Evolutionary conservation across 2,329 filamentous ascomycete species (phyloP), one percentile per base, ranked within the genome.

Genomic region (Blastomyces silverae): DNA sequence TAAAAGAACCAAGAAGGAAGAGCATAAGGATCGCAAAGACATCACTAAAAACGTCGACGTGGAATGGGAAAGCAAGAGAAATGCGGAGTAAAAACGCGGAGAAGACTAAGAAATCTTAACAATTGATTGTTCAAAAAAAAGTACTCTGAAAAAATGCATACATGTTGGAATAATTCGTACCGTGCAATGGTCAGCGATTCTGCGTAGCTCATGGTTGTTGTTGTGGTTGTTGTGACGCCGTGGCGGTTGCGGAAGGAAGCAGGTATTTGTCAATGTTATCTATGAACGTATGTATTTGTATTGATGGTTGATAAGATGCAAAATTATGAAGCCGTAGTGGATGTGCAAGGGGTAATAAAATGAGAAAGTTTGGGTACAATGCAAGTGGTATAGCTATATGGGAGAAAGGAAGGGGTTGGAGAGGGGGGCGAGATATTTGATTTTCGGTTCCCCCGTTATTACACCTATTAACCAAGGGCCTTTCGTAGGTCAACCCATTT

Each of bases 401-500:
- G 34, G 44, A 11, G 37, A 2, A 58, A 15, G n/a, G 6, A 42
- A 42, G 56, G 17, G n/a, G 56, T 39, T 10, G 44, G 31, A 22
- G 0, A 25, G 44, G 44, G 34, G 25, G 42, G 11, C 15, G 7
- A 17, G n/a, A 22, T 50, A 22, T n/a, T 28, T 5, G 46, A 56
- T 6, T 39, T 39, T 44, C 22, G 31, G 22, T 44, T 10, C 2
- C 37, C 17, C 34, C 34, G 34, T 37, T 64, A n/a, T n/a, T 37
- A 15, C 22, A 60, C 42, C 61, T 62, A 46, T 69, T 72, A 79
- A 62, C 79, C 82, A 62, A 86, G 79, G 55, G 83, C 82, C 71
- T 82, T 84, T 67, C 81, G 81, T 62, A 93, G 80, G 70, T 93
- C 90, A 61, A 84, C 85, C 89, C 89, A 92, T 79, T 89, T 91